These are phyloP conservation scores for Nidularia pulvinata DNA, from an alignment of 768 basidiomycete genomes.

Conservation along the genomic window DNA sequence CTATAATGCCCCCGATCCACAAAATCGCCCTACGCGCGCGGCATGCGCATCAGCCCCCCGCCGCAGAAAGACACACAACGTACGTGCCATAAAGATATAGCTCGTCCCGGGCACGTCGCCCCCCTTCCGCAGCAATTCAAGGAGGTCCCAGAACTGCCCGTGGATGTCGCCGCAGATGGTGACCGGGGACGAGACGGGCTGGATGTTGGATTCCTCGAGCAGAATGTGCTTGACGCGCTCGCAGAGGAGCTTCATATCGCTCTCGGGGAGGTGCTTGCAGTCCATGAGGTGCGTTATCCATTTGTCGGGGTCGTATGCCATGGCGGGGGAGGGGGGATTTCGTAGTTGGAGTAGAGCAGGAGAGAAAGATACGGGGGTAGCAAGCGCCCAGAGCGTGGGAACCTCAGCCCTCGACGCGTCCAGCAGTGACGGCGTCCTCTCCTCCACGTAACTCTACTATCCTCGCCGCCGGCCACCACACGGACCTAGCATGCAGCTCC, in stretches of 20 bases:
- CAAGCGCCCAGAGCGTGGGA: not conserved
- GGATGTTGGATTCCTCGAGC: constrained; percentile 97
- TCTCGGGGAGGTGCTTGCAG: constrained; percentile 88
- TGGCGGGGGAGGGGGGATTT: constrained; percentile 3
- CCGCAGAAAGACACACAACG: constrained; percentile 27
- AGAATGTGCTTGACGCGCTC: constrained; percentile 85
- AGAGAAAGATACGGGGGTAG: not conserved
- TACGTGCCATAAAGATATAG: constrained; percentile 96
- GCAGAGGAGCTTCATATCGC: constrained; percentile 93
- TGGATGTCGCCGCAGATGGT: constrained; percentile 97
- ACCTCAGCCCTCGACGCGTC: not conserved
- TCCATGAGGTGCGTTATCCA: constrained; percentile 90
- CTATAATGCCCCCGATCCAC: constrained; percentile 97
- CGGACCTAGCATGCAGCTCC: not conserved
- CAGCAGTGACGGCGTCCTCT: not conserved
- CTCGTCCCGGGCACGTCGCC: constrained; percentile 86
- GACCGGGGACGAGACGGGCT: constrained; percentile 92
- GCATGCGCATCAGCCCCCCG: constrained; percentile 16
- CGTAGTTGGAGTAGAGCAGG: not conserved
- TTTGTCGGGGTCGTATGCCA: constrained; percentile 49
- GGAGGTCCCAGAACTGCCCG: constrained; percentile 96
- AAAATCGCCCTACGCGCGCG: constrained; percentile 79
- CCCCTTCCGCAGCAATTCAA: constrained; percentile 87
- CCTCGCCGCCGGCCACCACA: not conserved
- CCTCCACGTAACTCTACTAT: not conserved